Conservation (phyloP, 306 rosid species). For the Nissolia schottii region DNA sequence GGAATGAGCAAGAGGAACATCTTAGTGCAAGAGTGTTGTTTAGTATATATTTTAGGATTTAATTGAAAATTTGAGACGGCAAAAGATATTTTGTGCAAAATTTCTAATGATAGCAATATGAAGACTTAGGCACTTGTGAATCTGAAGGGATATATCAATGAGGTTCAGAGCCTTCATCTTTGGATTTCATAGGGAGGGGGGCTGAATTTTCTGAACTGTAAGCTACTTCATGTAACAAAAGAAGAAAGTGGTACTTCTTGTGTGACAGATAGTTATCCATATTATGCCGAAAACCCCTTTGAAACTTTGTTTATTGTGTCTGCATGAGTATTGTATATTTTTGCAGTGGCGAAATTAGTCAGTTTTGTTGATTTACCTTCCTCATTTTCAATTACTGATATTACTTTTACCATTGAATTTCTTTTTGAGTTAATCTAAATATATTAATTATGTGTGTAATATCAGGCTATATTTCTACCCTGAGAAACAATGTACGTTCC, state of each 20-base stretch:
- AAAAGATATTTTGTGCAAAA: not conserved
- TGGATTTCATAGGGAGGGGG: not conserved
- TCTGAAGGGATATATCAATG: not conserved
- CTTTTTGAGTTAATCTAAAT: constrained; percentile 19
- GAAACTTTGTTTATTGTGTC: not conserved
- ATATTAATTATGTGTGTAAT: constrained; percentile 1
- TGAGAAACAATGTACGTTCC: constrained; percentile 92
- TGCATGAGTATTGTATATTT: not conserved
- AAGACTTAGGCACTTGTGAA: not conserved
- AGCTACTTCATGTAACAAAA: not conserved
- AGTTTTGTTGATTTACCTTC: not conserved
- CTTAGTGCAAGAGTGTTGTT: not conserved
- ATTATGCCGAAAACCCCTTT: not conserved
- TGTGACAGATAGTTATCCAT: not conserved
- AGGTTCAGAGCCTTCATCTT: constrained; percentile 1
- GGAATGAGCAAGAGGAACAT: not conserved
- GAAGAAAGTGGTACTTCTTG: not conserved
- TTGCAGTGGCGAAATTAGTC: not conserved
- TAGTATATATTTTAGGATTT: not conserved
- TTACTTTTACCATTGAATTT: constrained; percentile 5
- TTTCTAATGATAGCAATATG: not conserved
- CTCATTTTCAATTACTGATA: not conserved
- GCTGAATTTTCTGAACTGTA: not conserved
- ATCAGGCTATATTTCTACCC: constrained; percentile 81
- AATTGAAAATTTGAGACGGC: not conserved